These are phyloP conservation scores for Russula griseocarnosa DNA, from an alignment of 768 basidiomycete species.

Conservation along the genomic window DNA sequence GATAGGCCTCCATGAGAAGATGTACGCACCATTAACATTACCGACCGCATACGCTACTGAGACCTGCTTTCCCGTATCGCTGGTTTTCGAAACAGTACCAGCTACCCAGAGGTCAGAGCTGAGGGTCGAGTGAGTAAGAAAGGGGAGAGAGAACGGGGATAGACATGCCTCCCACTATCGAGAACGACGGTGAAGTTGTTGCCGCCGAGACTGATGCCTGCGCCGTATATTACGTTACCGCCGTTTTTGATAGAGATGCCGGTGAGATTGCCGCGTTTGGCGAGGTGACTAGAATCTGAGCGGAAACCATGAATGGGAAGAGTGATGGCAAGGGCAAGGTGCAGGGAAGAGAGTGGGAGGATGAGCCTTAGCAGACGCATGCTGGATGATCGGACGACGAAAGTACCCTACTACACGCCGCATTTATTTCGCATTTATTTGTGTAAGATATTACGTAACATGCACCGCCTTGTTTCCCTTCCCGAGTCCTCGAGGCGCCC, in stretches of 20 bases:
- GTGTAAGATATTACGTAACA: too few species aligned
- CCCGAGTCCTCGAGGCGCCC: too few species aligned
- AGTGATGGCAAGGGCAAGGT: conserved; percentile 17
- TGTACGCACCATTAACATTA: conserved; percentile 49
- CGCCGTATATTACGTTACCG: conserved; percentile 68
- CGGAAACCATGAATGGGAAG: conserved; percentile 13
- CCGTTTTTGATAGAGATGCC: conserved; percentile 53
- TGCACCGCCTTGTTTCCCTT: too few species aligned
- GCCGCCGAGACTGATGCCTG: conserved; percentile 67
- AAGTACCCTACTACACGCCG: too few species aligned
- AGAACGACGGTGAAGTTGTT: conserved; percentile 54
- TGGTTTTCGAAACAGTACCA: conserved; percentile 45
- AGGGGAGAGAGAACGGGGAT: not conserved
- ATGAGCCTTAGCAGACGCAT: conserved; percentile 22
- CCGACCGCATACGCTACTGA: conserved; percentile 69
- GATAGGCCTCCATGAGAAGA: not conserved
- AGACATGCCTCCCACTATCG: conserved; percentile 69
- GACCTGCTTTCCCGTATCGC: conserved; percentile 52
- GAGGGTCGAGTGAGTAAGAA: conserved; percentile 12
- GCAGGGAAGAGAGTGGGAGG: conserved; percentile 2
- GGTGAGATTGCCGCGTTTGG: conserved; percentile 18
- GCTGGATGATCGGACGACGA: not conserved
- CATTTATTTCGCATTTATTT: too few species aligned
- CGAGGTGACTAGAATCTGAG: not conserved
- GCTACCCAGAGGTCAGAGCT: conserved; percentile 78